phyloP scores from a whole-genome alignment of 768 basidiomycete species.

The Pulveroboletus sp. region DNA sequence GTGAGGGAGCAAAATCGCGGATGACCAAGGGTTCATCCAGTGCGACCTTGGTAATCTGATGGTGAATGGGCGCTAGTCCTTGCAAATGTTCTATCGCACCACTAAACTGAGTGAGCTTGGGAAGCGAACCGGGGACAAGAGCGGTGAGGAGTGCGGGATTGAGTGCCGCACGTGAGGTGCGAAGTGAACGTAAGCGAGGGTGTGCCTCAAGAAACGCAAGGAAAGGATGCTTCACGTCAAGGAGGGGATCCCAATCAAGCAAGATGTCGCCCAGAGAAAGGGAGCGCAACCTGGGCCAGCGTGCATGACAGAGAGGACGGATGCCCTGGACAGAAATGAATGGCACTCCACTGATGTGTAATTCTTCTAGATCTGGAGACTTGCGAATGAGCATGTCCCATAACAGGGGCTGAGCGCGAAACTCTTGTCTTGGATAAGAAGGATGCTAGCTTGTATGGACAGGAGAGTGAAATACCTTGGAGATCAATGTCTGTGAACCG shows the following conservation, averaged over 20 bases:
- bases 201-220: slow-evolving; percentile 67
- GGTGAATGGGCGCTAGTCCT: slow-evolving; percentile 46
- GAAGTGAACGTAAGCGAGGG: slow-evolving; percentile 44
- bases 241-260: slow-evolving; percentile 46
- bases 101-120: slow-evolving; percentile 51
- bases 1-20: slow-evolving; percentile 60
- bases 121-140: slow-evolving; percentile 43
- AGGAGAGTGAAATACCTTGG: slow-evolving; percentile 41
- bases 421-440: slow-evolving; percentile 18
- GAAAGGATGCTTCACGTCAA: slow-evolving; percentile 52
- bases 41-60: slow-evolving; percentile 48
- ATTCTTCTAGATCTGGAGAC: slow-evolving; percentile 63
- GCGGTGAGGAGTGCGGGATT: slow-evolving; percentile 49
- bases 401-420: slow-evolving; percentile 31
- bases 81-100: slow-evolving; percentile 68
- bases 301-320: slow-evolving; percentile 50
- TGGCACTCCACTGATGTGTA: slow-evolving; percentile 39
- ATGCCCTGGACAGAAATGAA: slow-evolving; percentile 41
- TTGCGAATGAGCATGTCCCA: slow-evolving; percentile 68
- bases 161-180: slow-evolving; percentile 49
- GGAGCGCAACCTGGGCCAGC: slow-evolving; percentile 62
- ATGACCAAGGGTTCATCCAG: slow-evolving; percentile 65
- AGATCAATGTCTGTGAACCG: slow-evolving; percentile 48
- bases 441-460: background rate
- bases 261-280: slow-evolving; percentile 63